A percentile compares a stretch with the other conserved stretches of the same genome.
Evolutionary conservation across 306 rosid genomes (phyloP).

Genomic region (Pyrus communis): DNA sequence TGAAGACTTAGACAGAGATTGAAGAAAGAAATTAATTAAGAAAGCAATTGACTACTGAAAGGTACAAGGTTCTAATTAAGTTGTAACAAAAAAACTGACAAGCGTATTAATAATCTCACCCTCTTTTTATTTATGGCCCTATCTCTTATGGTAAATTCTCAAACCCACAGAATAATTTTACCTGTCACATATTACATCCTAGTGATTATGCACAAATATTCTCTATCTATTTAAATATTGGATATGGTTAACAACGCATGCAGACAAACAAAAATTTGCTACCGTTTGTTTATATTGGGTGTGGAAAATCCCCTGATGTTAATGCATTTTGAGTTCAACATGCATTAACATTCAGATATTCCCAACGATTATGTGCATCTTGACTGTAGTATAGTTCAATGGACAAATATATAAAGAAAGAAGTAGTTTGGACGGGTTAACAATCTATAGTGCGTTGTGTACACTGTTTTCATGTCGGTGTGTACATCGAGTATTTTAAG

Average conservation of each 20-base stretch:
- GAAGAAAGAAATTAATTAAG: background rate
- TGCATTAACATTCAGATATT: background rate
- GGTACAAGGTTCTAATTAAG: background rate
- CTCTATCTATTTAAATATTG: background rate
- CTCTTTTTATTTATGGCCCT: background rate
- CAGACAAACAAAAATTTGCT: background rate
- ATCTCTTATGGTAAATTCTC: background rate
- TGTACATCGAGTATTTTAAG: too few species aligned
- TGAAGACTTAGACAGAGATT: too few species aligned
- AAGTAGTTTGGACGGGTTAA: background rate
- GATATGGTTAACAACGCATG: background rate
- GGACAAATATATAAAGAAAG: background rate
- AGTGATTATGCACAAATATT: background rate
- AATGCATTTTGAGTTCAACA: background rate
- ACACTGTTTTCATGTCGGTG: too few species aligned
- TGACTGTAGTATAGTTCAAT: background rate
- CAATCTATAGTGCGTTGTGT: background rate
- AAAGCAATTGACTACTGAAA: background rate
- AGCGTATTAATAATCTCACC: background rate
- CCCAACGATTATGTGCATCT: too few species aligned
- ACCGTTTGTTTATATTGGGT: background rate
- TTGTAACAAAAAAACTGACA: background rate
- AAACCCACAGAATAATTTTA: background rate
- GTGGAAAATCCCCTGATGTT: too few species aligned
- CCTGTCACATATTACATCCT: background rate